Evolutionary conservation across 768 basidiomycete genomes (phyloP), one percentile per base, ranked within the genome.

Genomic region (Xerocomellus intermedius): DNA sequence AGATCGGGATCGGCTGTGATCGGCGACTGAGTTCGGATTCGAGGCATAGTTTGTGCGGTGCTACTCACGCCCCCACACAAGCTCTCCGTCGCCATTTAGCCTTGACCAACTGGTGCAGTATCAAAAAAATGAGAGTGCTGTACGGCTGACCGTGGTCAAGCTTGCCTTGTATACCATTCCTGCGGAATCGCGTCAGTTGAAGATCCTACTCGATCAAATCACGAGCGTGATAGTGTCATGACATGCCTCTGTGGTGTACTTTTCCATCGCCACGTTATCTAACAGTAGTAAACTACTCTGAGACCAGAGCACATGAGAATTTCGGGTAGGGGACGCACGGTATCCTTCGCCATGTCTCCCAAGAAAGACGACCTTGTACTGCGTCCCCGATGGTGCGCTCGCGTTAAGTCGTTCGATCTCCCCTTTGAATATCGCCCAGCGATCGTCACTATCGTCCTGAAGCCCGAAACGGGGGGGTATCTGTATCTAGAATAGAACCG

Each of bases 331-430:
- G 8, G 33, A 73, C 86, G 60, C 67, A 89, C 88, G 88, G 61
- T 77, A 81, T 51, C 88, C 89, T 67, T 90, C 74, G 3, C 89
- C 89, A 56, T 92, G 90, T 56, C 89, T 75, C 2, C 80, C 81
- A 3, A 90, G 68, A 55, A 85, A 80, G 51, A 90, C 63, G 19
- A 87, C 73, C 62, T 89, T 91, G 72, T 84, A 85, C 12, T 69
- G 69, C 22, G 73, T 74, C 2, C 69, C 72, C 0, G 62, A 47
- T 2, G 69, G 66, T 1, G 80, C 76, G 3, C 60, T 57, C 2
- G 62, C 56, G 54, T 87, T 85, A 50, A 89, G 64, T 16, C 66
- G 58, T 3, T 67, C 52, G 10, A 91, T 68, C 19, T 73, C 65
- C 0, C 43, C 32, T 44, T 67, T 66, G 60, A 87, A 76, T 6